Conservation (phyloP, 1,284 basidiomycete species). For the Fomitopsis pinicola region DNA sequence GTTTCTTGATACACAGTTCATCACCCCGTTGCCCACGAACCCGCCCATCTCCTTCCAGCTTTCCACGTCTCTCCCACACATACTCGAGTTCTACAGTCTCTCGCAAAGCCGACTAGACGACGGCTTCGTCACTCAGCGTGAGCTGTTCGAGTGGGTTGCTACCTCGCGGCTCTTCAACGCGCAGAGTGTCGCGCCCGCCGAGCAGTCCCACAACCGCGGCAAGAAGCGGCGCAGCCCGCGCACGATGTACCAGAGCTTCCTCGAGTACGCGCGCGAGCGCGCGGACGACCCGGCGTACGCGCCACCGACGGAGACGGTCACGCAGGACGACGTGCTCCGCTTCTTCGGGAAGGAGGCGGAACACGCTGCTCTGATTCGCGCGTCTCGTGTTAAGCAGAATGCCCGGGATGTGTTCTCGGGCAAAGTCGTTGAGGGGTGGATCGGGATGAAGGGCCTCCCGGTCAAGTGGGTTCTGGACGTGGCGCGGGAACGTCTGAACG, state of each 20-base stretch:
- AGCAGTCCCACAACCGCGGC: constrained; percentile 27
- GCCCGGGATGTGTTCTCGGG: constrained; percentile 49
- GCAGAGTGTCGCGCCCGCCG: constrained; percentile 18
- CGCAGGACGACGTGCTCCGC: constrained; percentile 41
- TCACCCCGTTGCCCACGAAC: constrained; percentile 19
- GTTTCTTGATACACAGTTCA: constrained; percentile 13
- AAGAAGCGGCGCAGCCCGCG: constrained; percentile 45
- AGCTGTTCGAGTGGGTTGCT: constrained; percentile 54
- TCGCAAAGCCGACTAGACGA: constrained; percentile 43
- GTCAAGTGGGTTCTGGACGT: constrained; percentile 48
- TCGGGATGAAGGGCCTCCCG: constrained; percentile 42
- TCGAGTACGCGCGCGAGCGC: constrained; percentile 37
- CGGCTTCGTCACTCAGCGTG: constrained; percentile 50
- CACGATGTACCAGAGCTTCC: constrained; percentile 56
- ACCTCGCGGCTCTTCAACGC: constrained; percentile 50
- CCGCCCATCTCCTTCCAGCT: constrained; percentile 27
- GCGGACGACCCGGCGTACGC: not conserved
- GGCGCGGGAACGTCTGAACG: constrained; percentile 37
- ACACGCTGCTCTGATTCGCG: constrained; percentile 35
- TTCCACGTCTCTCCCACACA: constrained; percentile 37
- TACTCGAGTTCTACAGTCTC: constrained; percentile 53
- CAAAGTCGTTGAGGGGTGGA: constrained; percentile 48
- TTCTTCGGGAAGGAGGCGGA: constrained; percentile 51
- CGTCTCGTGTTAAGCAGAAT: constrained; percentile 28
- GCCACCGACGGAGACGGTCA: constrained; percentile 1